Conservation (phyloP, 768 basidiomycete species). For the Cyathus striatus region DNA sequence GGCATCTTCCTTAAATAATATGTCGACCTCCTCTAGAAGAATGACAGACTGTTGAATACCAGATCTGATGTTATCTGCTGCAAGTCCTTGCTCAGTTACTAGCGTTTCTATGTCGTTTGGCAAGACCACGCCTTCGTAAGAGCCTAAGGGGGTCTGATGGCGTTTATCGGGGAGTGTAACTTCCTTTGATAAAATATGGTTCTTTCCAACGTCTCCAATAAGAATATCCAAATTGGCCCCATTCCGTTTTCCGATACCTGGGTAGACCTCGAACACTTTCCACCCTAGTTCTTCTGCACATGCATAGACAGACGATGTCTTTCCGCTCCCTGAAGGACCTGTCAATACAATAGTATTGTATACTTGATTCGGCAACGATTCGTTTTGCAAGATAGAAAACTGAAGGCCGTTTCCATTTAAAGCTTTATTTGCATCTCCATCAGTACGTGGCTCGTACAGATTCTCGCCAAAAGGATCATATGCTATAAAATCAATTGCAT, state of each 20-base stretch:
- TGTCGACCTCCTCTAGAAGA: constrained; percentile 92
- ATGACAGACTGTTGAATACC: constrained; percentile 78
- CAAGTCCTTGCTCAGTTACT: constrained; percentile 5
- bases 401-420: constrained; percentile 7
- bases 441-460: constrained; percentile 18
- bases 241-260: constrained; percentile 88
- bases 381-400: too few species aligned
- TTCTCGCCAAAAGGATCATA: constrained; percentile 30
- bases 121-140: not conserved
- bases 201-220: constrained; percentile 91
- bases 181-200: constrained; percentile 41
- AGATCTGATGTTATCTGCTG: constrained; percentile 12
- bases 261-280: constrained; percentile 96
- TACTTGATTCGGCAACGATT: too few species aligned
- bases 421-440: constrained; percentile 27
- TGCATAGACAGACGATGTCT: constrained; percentile 90
- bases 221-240: constrained; percentile 72
- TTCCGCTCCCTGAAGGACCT: constrained; percentile 84
- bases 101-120: not conserved
- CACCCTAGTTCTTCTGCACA: constrained; percentile 92
- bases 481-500: constrained; percentile 62
- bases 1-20: constrained; percentile 81
- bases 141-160: not conserved
- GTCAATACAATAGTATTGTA: constrained; percentile 83
- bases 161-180: not conserved